Base-by-base conservation (phyloP, 768 basidiomycete species). In the Tylopilus rubrobrunneus region DNA sequence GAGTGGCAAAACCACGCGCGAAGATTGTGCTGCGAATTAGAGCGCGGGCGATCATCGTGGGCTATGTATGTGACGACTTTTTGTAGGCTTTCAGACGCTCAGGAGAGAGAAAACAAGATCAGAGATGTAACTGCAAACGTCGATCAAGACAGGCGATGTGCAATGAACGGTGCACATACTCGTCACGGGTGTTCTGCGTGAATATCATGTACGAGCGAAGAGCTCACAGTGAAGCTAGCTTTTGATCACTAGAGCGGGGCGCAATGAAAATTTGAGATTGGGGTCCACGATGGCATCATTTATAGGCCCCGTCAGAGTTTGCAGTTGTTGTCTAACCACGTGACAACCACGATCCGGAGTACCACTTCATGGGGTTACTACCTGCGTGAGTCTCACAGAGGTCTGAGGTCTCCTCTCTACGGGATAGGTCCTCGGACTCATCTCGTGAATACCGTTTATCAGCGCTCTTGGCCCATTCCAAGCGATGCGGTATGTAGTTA, bases 161-260 rank as follows among this genome's bases (percentile, higher is more conserved):
- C 9, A 27, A 37, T 33, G 41, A 52, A 44, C 33, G 48, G 46
- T 3, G 14, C 7, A 73, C 84, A 56, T 73, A 91, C 89, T 92
- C 89, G 89, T 92, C 89, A 66, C 89, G 83, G 70, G 89, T 92
- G 78, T 81, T 84, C 71, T 87, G 81, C 65, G 87, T 88, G 82
- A 86, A 92, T 74, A 82, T 78, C 89, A 92, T 92, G 77, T 72
- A 80, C 78, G 57, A 71, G 70, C 70, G 56, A 41, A 51, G 34
- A 55, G 63, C 67, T 68, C 57, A 41, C 41, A 2, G 17, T 25
- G 45, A 34, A 45, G 29, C 29, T 29, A 29, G 29, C 9, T 9
- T 29, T 19, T 19, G 19, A 19, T 29, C 17, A 6, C 50, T 15
- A 21, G 43, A 27, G 40, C 3, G n/a, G 17, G 14, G 41, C 0